Evolutionary conservation across 768 basidiomycete species (phyloP), one percentile per base, ranked within the genome.

Genomic region (Mrakia frigida): DNA sequence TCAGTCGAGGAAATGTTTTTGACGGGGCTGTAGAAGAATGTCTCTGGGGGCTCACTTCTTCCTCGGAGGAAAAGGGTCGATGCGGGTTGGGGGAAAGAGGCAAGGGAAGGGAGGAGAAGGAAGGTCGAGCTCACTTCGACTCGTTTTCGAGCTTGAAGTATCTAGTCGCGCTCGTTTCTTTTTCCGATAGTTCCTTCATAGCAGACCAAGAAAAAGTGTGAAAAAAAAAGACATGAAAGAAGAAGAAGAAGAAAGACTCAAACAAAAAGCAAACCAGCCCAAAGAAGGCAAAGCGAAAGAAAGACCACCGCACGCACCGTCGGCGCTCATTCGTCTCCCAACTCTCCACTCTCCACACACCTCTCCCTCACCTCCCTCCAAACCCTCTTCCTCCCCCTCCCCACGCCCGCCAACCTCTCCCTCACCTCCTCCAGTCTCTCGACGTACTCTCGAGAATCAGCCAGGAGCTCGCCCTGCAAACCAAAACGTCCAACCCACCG

Each of bases 381-480:
- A 28, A 94, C 86, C 14, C 86, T 85, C 81, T 90, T 87, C 74
- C 92, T 86, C 81, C 92, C 91, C 2, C 87, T 87, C 74, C 89
- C 85, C 41, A 91, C 87, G 79, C 91, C 89, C 7, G 93, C 93
- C 74, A 94, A 82, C 3, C 89, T 88, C 79, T 94, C 92, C 73
- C 93, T 84, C 73, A 94, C 91, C 82, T 94, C 93, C 80, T 91
- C 88, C 73, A 94, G 83, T 37, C 92, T 87, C 81, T 93, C 92
- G 7, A 91, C 89, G 81, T 94, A 94, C 82, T 94, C 93, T 63
- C 92, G 86, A 7, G 90, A 91, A 80, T 94, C 93, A 80, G 94
- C 93, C 79, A 92, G 90, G 31, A 94, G 85, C 79, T 94, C 93
- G 71, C 90, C 88, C 72, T 94, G 83, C 43, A 46, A 14, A n/a